Evolutionary conservation across 1,139 yeast species (phyloP).

Genomic region (Blastobotrys capitulatus): DNA sequence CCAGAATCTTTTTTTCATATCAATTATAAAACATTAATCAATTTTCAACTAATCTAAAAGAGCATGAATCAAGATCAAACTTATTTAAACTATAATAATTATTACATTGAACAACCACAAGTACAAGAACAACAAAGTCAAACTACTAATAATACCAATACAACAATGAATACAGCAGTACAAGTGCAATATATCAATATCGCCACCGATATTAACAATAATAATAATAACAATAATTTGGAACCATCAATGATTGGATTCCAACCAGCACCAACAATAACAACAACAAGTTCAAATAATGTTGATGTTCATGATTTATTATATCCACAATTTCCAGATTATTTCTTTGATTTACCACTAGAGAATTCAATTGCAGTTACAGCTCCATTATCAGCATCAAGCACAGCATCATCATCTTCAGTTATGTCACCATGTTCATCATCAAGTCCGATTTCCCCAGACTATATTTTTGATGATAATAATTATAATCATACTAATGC

Average conservation of each 20-base stretch:
- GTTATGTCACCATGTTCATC: background rate
- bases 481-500: no score
- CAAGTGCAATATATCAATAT: no score
- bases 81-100: background rate
- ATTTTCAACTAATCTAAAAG: no score
- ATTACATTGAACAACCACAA: background rate
- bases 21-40: no score
- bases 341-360: background rate
- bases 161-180: no score
- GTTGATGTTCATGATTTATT: background rate
- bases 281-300: background rate
- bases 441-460: background rate
- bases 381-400: background rate
- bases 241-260: background rate
- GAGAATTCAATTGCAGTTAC: background rate
- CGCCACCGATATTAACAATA: no score
- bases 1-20: no score
- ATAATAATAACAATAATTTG: no score
- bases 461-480: background rate
- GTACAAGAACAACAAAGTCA: no score
- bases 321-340: conserved; percentile 3
- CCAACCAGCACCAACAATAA: background rate
- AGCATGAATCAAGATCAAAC: background rate
- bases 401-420: background rate
- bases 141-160: no score